Evolutionary conservation across 139 green algal species (phyloP).

Genomic region (Ulvella scutata): DNA sequence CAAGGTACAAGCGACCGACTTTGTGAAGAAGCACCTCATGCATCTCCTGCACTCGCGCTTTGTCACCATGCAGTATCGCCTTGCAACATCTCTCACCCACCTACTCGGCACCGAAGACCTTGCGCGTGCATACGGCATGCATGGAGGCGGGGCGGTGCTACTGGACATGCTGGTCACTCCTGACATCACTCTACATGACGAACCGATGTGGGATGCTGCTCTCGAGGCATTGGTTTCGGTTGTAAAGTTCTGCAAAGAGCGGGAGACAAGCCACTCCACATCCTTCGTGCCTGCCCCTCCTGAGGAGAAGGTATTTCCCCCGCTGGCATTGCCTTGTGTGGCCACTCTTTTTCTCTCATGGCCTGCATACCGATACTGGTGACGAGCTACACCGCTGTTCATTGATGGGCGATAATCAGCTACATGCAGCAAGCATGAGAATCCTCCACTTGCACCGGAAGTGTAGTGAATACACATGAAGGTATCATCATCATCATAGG

Average conservation of each 20-base stretch:
- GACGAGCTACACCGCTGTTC: too few relatives aligned
- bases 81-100: slow-evolving; percentile 63
- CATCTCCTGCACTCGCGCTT: slow-evolving; percentile 50
- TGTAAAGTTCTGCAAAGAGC: background rate
- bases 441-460: background rate
- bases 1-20: background rate
- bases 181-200: background rate
- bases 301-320: background rate
- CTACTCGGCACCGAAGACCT: slow-evolving; percentile 44
- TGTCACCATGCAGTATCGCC: slow-evolving; percentile 30
- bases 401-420: background rate
- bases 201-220: background rate
- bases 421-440: background rate
- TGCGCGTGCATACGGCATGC: slow-evolving; percentile 8
- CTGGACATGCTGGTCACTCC: slow-evolving; percentile 58
- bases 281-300: background rate
- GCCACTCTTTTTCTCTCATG: too few relatives aligned
- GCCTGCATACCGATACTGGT: too few relatives aligned
- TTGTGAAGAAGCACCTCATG: slow-evolving; percentile 34
- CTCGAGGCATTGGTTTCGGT: background rate
- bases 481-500: too few relatives aligned
- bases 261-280: background rate
- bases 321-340: too few relatives aligned
- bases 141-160: slow-evolving; percentile 66
- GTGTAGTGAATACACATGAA: too few relatives aligned